Evolutionary conservation across 2,329 filamentous ascomycete genomes (phyloP).

Genomic region (Leptographium lundbergii): DNA sequence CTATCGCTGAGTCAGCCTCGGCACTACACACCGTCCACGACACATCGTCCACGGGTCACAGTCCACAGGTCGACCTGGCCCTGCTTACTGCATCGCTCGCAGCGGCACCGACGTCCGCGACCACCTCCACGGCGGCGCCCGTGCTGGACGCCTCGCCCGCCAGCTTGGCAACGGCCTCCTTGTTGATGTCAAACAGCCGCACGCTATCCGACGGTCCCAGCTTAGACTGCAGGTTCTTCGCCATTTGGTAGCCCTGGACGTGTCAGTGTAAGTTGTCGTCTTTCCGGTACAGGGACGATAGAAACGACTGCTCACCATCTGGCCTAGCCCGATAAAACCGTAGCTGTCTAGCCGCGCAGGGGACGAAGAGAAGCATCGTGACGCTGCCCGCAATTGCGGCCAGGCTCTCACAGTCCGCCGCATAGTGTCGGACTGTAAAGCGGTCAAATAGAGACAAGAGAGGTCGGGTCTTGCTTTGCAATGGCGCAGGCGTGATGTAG

Average conservation of each 20-base stretch:
- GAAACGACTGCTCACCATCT: constrained; percentile 37
- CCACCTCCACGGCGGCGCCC: constrained; percentile 34
- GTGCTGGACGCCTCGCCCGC: constrained; percentile 29
- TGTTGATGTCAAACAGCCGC: constrained; percentile 45
- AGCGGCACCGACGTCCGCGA: constrained; percentile 32
- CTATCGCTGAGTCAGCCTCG: constrained; percentile 42
- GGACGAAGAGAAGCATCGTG: constrained; percentile 38
- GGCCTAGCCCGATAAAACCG: constrained; percentile 47
- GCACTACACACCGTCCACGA: too few species aligned
- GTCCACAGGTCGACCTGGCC: background rate
- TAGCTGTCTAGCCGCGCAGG: constrained; percentile 36
- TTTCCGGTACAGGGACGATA: background rate
- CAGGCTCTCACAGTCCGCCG: constrained; percentile 13
- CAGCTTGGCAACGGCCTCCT: constrained; percentile 31
- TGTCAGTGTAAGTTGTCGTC: background rate
- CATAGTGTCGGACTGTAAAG: constrained; percentile 10
- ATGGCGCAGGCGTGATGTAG: background rate
- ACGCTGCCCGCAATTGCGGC: constrained; percentile 18
- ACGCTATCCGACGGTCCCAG: constrained; percentile 37
- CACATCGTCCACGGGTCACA: too few species aligned
- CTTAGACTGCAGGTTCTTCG: constrained; percentile 47
- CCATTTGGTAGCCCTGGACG: constrained; percentile 48
- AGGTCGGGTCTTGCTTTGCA: background rate
- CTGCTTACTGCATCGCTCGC: constrained; percentile 37
- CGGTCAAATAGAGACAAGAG: background rate